These are phyloP conservation scores for Acanthamoeba divionensis DNA, from an alignment of 208 protist genomes.

Conservation along the genomic window DNA sequence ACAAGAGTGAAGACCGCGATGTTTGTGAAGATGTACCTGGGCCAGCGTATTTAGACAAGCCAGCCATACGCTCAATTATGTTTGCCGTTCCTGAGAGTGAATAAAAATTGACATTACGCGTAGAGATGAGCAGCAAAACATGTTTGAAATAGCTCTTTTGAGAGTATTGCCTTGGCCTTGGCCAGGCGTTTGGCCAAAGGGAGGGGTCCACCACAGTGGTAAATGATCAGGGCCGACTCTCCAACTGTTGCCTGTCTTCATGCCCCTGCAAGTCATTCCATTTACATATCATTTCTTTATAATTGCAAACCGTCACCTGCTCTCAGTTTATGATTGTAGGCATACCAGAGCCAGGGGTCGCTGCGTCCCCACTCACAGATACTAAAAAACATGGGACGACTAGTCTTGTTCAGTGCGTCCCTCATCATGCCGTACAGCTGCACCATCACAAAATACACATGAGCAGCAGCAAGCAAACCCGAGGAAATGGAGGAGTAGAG, in stretches of 20 bases:
- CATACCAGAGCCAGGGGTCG: background rate
- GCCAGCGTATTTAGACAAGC: background rate
- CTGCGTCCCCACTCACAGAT: slow-evolving; percentile 44
- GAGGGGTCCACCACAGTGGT: slow-evolving; percentile 5
- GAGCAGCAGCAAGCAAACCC: background rate
- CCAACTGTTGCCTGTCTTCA: slow-evolving; percentile 10
- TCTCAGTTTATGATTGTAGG: background rate
- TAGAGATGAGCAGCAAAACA: background rate
- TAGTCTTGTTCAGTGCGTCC: slow-evolving; percentile 42
- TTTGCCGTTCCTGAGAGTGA: background rate
- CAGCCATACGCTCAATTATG: slow-evolving; percentile 50
- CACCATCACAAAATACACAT: background rate
- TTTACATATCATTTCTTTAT: background rate
- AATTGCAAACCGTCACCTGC: background rate
- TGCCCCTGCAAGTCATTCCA: background rate
- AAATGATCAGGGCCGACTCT: background rate
- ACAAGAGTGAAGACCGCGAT: background rate
- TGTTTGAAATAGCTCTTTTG: no score
- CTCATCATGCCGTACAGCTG: slow-evolving; percentile 49
- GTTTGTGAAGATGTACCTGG: background rate
- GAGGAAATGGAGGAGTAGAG: background rate
- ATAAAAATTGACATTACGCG: background rate
- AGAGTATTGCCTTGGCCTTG: slow-evolving; percentile 21
- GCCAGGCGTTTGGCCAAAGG: background rate
- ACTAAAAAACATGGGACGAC: slow-evolving; percentile 51